Evolutionary conservation across 345 rosid species (phyloP).

Genomic region (Brassica cretica): DNA sequence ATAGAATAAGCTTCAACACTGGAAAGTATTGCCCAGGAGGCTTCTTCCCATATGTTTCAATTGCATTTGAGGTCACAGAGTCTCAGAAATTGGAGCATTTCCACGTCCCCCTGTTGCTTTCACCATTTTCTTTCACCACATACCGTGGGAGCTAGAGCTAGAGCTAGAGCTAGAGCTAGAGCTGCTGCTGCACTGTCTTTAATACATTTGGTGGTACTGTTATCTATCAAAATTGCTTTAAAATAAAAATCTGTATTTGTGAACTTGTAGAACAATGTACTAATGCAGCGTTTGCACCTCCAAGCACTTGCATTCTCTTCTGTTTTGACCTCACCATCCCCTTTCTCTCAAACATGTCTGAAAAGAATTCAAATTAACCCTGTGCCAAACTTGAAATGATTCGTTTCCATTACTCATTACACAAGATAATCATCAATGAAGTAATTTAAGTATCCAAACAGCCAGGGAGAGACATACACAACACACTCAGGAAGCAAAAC

Average conservation of each 20-base stretch:
- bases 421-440: slow-evolving; percentile 12
- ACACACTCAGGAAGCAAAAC: slow-evolving; percentile 19
- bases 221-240: neutral
- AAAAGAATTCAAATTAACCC: slow-evolving; percentile 6
- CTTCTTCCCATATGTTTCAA: slow-evolving; percentile 81
- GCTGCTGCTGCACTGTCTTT: neutral
- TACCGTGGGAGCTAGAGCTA: slow-evolving; percentile 77
- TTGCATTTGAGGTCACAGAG: slow-evolving; percentile 70
- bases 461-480: neutral
- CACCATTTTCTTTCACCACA: slow-evolving; percentile 84
- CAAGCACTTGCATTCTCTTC: slow-evolving; percentile 25
- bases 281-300: neutral
- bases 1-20: slow-evolving; percentile 85
- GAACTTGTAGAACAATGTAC: neutral
- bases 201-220: neutral
- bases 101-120: slow-evolving; percentile 84
- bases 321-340: slow-evolving; percentile 3
- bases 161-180: slow-evolving; percentile 46
- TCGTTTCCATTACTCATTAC: slow-evolving; percentile 2
- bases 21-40: slow-evolving; percentile 65
- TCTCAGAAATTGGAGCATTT: slow-evolving; percentile 76
- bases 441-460: neutral
- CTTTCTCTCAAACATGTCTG: slow-evolving; percentile 18
- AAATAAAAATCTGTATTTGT: slow-evolving; percentile 5
- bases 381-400: neutral